These are phyloP conservation scores for Phytophthora lateralis DNA, from an alignment of 352 stramenopile genomes.

Conservation along the genomic window DNA sequence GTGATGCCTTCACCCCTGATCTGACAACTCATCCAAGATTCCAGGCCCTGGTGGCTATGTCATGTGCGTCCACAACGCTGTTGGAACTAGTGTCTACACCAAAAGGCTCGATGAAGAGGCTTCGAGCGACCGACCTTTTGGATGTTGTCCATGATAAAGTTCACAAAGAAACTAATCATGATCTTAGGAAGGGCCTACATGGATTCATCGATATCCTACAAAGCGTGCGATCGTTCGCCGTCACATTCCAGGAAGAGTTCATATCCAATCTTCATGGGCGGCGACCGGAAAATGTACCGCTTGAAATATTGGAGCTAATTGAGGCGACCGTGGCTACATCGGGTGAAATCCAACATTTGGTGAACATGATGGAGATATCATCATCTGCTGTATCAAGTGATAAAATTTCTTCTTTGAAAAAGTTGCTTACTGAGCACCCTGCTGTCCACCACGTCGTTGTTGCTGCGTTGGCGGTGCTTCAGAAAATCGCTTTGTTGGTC, in stretches of 20 bases:
- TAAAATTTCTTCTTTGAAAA: conserved; percentile 5
- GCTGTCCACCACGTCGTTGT: conserved; percentile 26
- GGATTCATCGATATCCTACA: conserved; percentile 33
- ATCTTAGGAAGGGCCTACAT: conserved; percentile 10
- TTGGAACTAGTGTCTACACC: conserved; percentile 51
- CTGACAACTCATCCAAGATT: conserved; percentile 24
- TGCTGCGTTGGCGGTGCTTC: conserved; percentile 25
- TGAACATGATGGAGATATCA: background rate
- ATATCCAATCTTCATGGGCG: conserved; percentile 37
- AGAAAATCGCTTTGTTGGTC: conserved; percentile 26
- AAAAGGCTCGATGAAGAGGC: conserved; percentile 61
- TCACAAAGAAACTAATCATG: conserved; percentile 12
- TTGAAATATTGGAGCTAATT: conserved; percentile 18
- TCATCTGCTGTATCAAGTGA: conserved; percentile 3
- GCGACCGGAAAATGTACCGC: conserved; percentile 1
- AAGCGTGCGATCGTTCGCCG: conserved; percentile 28
- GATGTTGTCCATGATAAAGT: background rate
- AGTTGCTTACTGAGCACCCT: conserved; percentile 10
- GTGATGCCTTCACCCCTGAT: conserved; percentile 5
- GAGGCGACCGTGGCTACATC: conserved; percentile 7
- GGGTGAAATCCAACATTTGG: conserved; percentile 11
- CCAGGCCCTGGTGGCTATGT: conserved; percentile 22
- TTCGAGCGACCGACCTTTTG: conserved; percentile 37
- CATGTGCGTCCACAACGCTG: conserved; percentile 32
- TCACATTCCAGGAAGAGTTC: conserved; percentile 40